phyloP scores from a whole-genome alignment of 108 stramenopile species.

The Pseudonitzschia pungens region DNA sequence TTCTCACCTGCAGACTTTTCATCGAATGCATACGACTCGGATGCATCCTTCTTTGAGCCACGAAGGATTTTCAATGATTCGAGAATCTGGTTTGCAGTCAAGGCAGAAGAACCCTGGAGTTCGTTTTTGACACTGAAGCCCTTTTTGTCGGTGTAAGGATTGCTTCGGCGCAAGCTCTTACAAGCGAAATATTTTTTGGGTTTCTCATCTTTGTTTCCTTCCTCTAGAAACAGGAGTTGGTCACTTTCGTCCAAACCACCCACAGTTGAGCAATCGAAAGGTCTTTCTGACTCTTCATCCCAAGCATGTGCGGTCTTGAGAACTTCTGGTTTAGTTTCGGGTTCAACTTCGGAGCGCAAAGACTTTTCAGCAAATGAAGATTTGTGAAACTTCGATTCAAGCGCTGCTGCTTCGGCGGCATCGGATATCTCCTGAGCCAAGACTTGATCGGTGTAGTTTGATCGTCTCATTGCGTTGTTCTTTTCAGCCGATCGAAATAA shows the following conservation, averaged over 20 bases:
- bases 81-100: neutral
- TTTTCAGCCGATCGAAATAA: conserved; percentile 7
- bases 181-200: neutral
- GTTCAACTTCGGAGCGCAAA: neutral
- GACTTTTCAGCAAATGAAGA: neutral
- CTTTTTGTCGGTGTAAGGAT: neutral
- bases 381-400: conserved; percentile 4
- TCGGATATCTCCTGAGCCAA: neutral
- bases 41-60: neutral
- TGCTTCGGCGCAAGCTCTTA: neutral
- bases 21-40: neutral
- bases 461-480: neutral
- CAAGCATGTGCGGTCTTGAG: no score
- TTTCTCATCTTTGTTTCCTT: conserved; percentile 1
- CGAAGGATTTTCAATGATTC: conserved; percentile 7
- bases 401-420: neutral
- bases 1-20: conserved; percentile 1
- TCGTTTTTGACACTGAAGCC: neutral
- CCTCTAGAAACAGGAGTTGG: neutral
- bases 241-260: neutral
- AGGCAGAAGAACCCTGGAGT: neutral
- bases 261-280: conserved; percentile 5
- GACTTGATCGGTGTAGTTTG: conserved; percentile 1
- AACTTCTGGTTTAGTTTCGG: neutral
- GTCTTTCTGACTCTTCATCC: conserved; percentile 1